These are phyloP conservation scores for Azolla pinnata DNA, from an alignment of 75 land plant species.

Conservation along the genomic window DNA sequence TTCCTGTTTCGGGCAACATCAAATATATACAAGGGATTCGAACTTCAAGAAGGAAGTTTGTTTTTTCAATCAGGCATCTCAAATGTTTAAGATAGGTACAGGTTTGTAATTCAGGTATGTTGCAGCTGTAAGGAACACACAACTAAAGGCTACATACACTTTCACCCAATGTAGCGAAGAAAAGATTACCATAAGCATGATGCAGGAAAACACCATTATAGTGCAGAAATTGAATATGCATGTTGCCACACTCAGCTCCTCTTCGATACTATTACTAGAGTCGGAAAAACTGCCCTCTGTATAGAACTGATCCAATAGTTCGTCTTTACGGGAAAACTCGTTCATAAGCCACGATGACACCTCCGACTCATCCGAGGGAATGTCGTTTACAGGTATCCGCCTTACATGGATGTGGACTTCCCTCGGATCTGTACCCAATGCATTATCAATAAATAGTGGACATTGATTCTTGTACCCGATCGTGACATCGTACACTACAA, in stretches of 20 bases:
- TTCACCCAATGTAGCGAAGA: constrained; percentile 51
- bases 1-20: too few relatives aligned
- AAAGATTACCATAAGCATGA: constrained; percentile 30
- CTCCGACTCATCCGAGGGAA: constrained; percentile 56
- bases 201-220: constrained; percentile 23
- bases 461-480: constrained; percentile 74
- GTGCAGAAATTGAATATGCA: constrained; percentile 32
- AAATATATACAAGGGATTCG: too few relatives aligned
- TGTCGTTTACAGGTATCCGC: constrained; percentile 39
- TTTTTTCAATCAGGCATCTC: too few relatives aligned
- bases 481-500: constrained; percentile 88
- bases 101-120: constrained; percentile 49
- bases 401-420: constrained; percentile 84
- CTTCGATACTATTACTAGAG: constrained; percentile 33
- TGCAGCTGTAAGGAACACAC: constrained; percentile 39
- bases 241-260: constrained; percentile 26
- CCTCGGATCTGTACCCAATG: constrained; percentile 74
- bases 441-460: constrained; percentile 66
- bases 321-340: constrained; percentile 54
- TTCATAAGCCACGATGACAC: constrained; percentile 60
- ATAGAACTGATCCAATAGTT: constrained; percentile 50
- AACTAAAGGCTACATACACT: constrained; percentile 42
- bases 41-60: too few relatives aligned
- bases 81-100: constrained; percentile 21
- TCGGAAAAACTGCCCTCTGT: constrained; percentile 50